Evolutionary conservation across 2,329 filamentous ascomycete genomes (phyloP), one percentile per base, ranked within the genome.

Genomic region (Dothideomycetes sp.): DNA sequence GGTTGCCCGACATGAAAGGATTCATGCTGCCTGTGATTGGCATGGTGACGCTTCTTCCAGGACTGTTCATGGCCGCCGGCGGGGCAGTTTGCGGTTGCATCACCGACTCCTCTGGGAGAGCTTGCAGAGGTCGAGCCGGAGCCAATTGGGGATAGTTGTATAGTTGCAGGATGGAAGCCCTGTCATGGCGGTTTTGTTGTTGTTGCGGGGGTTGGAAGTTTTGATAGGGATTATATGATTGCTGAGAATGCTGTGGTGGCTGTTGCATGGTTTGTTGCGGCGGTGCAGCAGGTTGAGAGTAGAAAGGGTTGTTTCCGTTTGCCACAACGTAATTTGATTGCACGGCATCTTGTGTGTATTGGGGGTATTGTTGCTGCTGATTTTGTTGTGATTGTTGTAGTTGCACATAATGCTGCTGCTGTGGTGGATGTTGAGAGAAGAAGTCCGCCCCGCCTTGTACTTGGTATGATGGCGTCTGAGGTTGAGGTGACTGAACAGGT

Each of bases 101-200:
- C 49, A 45, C 34, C 50, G 54, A 35, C 54, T 55, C 50, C 45
- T 64, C 59, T 5, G 55, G 47, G 15, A 59, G 47, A 19, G 61
- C 52, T 34, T 57, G 54, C 12, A 58, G 44, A 14, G 61, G 47
- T 19, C 62, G 54, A 19, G 64, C 59, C 3, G 70, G 66, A 1
- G 68, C 62, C 24, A 69, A 58, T 36, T 76, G 70, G 5, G 73
- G 68, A 30, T 79, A 73, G 53, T 75, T 78, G 59, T 84, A 89
- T 9, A 91, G 61, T 4, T 84, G 80, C 57, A 89, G 67, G 43
- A 91, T 89, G 4, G 80, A 80, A 3, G 74, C 75, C 47, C 83
- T 88, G 51, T 86, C 77, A 19, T 78, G 70, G 22, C 72, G 65
- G 31, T 65, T 64, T 12, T 68, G 64, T 37, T 42, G 51, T 37